These are phyloP conservation scores for Solanum etuberosum DNA, from an alignment of 257 asterid species.

Conservation along the genomic window DNA sequence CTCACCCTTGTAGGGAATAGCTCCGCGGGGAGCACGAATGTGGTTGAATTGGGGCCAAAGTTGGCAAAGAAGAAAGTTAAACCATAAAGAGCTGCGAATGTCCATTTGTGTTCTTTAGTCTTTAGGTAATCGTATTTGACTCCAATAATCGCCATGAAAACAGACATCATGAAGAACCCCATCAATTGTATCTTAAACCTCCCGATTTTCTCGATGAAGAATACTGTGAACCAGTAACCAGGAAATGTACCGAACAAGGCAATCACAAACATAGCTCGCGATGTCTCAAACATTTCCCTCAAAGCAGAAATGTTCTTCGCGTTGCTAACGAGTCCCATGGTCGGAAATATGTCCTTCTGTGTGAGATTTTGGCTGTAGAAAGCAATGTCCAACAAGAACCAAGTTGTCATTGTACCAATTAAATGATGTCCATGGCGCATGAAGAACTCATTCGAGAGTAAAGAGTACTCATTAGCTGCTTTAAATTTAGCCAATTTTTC, in stretches of 20 bases:
- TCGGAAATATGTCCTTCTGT: constrained; percentile 32
- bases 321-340: constrained; percentile 26
- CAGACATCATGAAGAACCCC: constrained; percentile 6
- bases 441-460: constrained; percentile 22
- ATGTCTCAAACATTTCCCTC: constrained; percentile 15
- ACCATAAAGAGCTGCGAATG: background rate
- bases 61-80: background rate
- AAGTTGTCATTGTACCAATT: constrained; percentile 24
- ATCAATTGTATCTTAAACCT: constrained; percentile 1
- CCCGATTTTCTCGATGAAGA: background rate
- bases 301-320: constrained; percentile 17
- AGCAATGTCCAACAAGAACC: constrained; percentile 34
- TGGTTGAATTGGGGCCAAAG: background rate
- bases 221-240: background rate
- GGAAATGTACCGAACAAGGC: background rate
- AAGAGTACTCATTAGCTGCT: constrained; percentile 17
- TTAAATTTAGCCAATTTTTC: constrained; percentile 18
- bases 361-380: constrained; percentile 35
- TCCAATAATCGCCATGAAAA: background rate
- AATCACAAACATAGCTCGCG: background rate
- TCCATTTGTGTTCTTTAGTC: background rate
- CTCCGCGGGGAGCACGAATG: background rate
- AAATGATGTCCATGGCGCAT: constrained; percentile 34
- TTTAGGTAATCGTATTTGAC: background rate
- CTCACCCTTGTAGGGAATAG: background rate